These are phyloP conservation scores for Physaria fendleri DNA, from an alignment of 345 rosid genomes.

Conservation along the genomic window DNA sequence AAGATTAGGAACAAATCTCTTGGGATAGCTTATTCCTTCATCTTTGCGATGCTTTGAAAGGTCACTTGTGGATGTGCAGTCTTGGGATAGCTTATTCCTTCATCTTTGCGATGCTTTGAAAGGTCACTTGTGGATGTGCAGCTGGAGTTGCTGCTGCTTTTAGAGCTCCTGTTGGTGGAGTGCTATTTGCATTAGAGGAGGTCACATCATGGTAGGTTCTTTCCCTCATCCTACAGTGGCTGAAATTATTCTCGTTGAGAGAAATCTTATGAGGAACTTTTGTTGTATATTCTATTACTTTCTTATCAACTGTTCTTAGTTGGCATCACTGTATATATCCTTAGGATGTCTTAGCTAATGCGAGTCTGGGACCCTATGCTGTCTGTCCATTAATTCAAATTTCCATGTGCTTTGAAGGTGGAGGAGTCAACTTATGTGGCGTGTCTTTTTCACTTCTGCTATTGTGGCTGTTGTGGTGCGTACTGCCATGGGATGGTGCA, in stretches of 20 bases:
- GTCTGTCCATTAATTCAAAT: neutral
- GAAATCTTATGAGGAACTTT: neutral
- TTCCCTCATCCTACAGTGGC: neutral
- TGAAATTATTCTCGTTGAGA: neutral
- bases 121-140: slow-evolving; percentile 99
- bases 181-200: slow-evolving; percentile 94
- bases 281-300: neutral
- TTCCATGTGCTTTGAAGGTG: slow-evolving; percentile 57
- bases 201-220: slow-evolving; percentile 84
- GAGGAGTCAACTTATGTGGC: slow-evolving; percentile 99
- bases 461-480: slow-evolving; percentile 97
- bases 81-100: slow-evolving; percentile 27
- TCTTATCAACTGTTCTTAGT: neutral
- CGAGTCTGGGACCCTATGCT: neutral
- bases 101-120: slow-evolving; percentile 39
- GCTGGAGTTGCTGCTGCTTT: slow-evolving; percentile 99
- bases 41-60: slow-evolving; percentile 51
- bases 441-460: slow-evolving; percentile 97
- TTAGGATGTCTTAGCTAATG: neutral
- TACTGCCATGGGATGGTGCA: slow-evolving; percentile 96
- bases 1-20: slow-evolving; percentile 11
- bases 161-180: slow-evolving; percentile 99
- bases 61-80: slow-evolving; percentile 99
- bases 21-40: slow-evolving; percentile 25
- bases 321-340: neutral